phyloP scores from a whole-genome alignment of 176 grass and related monocot species.

The Luzula sylvatica region DNA sequence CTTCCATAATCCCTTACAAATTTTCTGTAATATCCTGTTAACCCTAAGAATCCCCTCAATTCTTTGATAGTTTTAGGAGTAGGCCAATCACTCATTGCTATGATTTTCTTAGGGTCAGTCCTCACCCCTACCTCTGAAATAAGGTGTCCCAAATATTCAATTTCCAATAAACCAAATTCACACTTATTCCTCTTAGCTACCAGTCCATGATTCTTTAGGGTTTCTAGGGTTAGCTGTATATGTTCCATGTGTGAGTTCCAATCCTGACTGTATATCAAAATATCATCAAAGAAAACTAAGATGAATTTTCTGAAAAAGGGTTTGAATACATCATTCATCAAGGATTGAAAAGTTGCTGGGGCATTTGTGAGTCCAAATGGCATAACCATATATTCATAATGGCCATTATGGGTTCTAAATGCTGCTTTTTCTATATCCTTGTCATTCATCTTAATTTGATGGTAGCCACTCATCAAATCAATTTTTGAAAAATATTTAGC shows the following conservation, averaged over 20 bases:
- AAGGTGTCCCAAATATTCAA: neutral
- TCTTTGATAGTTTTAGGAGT: neutral
- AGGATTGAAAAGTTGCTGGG: too few relatives aligned
- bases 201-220: neutral
- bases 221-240: neutral
- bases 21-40: neutral
- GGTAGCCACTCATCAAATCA: neutral
- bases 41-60: neutral
- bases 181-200: neutral
- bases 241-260: neutral
- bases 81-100: neutral
- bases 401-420: neutral
- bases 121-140: neutral
- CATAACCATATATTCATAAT: slow-evolving; percentile 2
- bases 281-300: neutral
- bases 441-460: neutral
- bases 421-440: neutral
- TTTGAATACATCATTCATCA: too few relatives aligned
- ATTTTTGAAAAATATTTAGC: neutral
- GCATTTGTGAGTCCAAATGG: neutral
- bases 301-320: too few relatives aligned
- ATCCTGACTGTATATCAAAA: neutral
- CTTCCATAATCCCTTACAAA: neutral
- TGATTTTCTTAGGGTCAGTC: neutral
- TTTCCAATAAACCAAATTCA: neutral